Conservation (phyloP, 345 rosid genomes). For the Turritis glabra region DNA sequence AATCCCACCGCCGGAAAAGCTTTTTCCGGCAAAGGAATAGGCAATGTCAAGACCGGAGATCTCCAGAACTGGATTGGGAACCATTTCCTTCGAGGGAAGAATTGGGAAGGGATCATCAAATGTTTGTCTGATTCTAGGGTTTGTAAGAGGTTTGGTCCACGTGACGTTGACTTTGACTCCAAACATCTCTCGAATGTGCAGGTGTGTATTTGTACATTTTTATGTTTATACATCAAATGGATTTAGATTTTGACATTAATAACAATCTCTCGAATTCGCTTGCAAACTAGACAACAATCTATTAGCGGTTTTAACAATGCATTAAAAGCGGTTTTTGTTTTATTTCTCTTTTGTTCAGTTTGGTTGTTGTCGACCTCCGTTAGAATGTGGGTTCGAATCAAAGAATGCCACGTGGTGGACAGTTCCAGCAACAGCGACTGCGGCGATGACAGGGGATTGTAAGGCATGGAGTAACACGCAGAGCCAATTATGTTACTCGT, state of each 20-base stretch:
- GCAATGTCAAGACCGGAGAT: constrained; percentile 25
- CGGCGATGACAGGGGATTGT: constrained; percentile 42
- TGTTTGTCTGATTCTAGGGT: constrained; percentile 37
- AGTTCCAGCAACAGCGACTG: background rate
- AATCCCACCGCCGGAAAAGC: constrained; percentile 37
- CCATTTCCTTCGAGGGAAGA: constrained; percentile 35
- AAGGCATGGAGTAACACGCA: constrained; percentile 52
- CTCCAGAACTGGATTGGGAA: constrained; percentile 27
- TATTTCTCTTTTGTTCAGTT: constrained; percentile 30
- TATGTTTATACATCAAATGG: background rate
- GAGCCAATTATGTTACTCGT: constrained; percentile 47
- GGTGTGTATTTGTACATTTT: constrained; percentile 23
- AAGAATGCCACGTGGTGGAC: constrained; percentile 51
- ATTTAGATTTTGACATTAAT: too few relatives aligned
- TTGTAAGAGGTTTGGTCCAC: constrained; percentile 34
- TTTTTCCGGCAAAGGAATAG: constrained; percentile 36
- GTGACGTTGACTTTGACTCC: constrained; percentile 31
- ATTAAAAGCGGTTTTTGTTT: background rate
- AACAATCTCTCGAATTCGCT: too few relatives aligned
- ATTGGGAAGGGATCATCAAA: constrained; percentile 39
- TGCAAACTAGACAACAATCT: background rate
- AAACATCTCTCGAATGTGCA: constrained; percentile 34
- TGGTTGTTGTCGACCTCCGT: constrained; percentile 75
- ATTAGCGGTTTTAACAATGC: background rate
- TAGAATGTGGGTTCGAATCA: constrained; percentile 49